Base-by-base conservation (phyloP, 139 green algal species). In the Desmodesmus armatus region DNA sequence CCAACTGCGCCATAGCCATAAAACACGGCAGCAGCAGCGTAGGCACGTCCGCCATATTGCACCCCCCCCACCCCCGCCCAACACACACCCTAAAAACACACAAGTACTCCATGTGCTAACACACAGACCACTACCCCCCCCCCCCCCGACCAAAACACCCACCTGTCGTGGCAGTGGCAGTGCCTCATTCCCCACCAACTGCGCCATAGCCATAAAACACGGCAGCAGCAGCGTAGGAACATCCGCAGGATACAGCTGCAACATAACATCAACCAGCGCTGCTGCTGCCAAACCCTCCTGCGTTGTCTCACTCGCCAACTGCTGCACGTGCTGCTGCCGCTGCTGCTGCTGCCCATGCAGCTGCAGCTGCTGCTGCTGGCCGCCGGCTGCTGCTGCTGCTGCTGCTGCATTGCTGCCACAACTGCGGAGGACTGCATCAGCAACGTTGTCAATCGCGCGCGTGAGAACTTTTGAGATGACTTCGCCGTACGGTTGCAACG, bases 201-300 rank as follows among this genome's bases (percentile, higher is more conserved):
- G 65, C 25, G 80, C 78, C 81, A 90, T 89, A 13, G 73, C 66
- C 3, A 44, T 47, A 67, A 90, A 87, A 39, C 83, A 83, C 23
- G 72, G 49, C 5, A 65, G 63, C 67, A 90, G 58, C 79, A 92
- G 72, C 51, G 51, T 1, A 7, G 83, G 75, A 23, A 88, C 83
- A 39, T 91, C 83, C 1, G 69, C 69, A 47, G 85, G 78, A 49
- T 80, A 86, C 25, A 86, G 80, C 67, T 80, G 67, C 69, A 93
- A 74, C 83, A 93, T 87, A 2, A 93, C 90, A 60, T 93, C 90
- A 2, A 87, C 71, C 21, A 93, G 70, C 9, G 87, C 87, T 41
- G 85, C 83, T 31, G 90, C 83, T 7, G 90, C 86, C 55, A 91
- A 80, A 1, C 87, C 90, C 69, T 93, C 90, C 35, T 88, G 84